Evolutionary conservation across 805 yeast species (phyloP).

Genomic region (Candida arabinofermentans): DNA sequence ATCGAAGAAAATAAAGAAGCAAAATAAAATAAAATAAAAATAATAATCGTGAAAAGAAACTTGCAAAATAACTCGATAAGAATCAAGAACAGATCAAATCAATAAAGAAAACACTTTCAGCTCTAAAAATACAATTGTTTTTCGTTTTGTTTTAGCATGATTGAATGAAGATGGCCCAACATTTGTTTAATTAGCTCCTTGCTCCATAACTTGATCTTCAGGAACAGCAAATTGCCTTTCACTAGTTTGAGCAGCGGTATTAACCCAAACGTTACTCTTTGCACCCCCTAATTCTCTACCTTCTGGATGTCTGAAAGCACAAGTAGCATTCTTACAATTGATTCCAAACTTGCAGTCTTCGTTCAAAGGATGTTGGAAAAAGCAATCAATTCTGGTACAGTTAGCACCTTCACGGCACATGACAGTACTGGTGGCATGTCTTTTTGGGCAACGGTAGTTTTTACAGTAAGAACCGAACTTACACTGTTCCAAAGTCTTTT

Average conservation of each 20-base stretch:
- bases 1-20: no score
- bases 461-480: constrained; percentile 75
- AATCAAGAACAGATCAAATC: not conserved
- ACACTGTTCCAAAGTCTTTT: constrained; percentile 72
- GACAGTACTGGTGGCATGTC: constrained; percentile 75
- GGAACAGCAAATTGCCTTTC: constrained; percentile 75
- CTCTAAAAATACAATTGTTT: constrained; percentile 1
- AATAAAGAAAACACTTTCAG: not conserved
- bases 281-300: constrained; percentile 48
- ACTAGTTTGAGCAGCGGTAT: constrained; percentile 36
- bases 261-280: constrained; percentile 31
- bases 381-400: constrained; percentile 78
- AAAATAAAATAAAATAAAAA: no score
- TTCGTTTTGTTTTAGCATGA: no score
- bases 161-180: no score
- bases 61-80: constrained; percentile 1
- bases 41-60: not conserved
- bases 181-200: constrained; percentile 30
- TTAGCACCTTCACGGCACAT: constrained; percentile 79
- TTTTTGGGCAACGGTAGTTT: constrained; percentile 70
- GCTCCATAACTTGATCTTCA: constrained; percentile 68
- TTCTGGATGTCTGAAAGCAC: constrained; percentile 77
- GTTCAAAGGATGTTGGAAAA: constrained; percentile 74
- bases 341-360: constrained; percentile 79
- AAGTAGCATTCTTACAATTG: constrained; percentile 66